phyloP scores from a whole-genome alignment of 305 asterid genomes.

The Solanum hybrid region DNA sequence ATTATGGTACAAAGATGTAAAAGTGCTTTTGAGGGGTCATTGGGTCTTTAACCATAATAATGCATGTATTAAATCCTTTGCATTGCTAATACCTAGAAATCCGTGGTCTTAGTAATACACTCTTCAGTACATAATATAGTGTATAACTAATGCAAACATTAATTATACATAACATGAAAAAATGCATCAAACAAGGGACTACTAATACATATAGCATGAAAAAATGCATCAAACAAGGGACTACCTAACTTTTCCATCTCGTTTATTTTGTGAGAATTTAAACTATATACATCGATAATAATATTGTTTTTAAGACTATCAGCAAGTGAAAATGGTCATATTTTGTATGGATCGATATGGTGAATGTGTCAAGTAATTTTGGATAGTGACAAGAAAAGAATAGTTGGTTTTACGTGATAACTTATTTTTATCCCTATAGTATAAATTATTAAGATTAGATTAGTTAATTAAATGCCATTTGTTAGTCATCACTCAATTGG shows the following conservation, averaged over 20 bases:
- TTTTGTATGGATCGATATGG: not conserved
- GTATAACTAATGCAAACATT: no score
- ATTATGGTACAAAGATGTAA: no score
- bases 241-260: not conserved
- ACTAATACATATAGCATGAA: no score
- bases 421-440: not conserved
- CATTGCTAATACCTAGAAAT: no score
- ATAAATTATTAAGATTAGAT: not conserved
- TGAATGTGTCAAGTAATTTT: not conserved
- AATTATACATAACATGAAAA: no score
- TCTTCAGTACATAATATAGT: no score
- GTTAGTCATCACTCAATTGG: not conserved
- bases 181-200: no score
- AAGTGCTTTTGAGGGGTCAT: no score
- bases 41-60: no score
- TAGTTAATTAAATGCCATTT: not conserved
- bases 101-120: no score
- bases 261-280: not conserved
- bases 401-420: not conserved
- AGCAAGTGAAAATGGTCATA: not conserved
- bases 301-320: not conserved
- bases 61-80: no score
- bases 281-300: not conserved
- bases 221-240: no score
- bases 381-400: not conserved